Evolutionary conservation across 257 asterid species (phyloP).

Genomic region (Cinchona pubescens): DNA sequence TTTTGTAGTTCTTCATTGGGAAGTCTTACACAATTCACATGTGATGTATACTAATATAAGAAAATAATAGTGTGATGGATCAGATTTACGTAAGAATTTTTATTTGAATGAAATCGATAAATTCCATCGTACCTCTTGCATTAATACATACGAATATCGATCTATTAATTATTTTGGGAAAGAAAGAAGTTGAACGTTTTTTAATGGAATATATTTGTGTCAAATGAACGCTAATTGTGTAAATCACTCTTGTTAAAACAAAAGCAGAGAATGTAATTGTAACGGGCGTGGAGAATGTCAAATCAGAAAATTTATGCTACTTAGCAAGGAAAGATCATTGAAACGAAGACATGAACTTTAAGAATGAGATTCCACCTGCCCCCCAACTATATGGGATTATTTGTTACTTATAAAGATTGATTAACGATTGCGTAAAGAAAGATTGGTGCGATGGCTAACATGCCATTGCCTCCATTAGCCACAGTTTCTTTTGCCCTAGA

Average conservation of each 20-base stretch:
- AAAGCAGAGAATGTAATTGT: conserved; percentile 22
- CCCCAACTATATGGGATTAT: conserved; percentile 20
- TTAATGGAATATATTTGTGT: conserved; percentile 5
- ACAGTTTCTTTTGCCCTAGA: not conserved
- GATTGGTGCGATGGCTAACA: not conserved
- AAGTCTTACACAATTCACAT: no score
- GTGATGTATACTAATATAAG: no score
- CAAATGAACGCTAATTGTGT: conserved; percentile 15
- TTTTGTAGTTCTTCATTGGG: not conserved
- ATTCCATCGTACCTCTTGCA: not conserved
- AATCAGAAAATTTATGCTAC: conserved; percentile 14
- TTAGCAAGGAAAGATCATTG: conserved; percentile 13
- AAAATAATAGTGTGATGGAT: no score
- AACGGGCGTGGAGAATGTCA: conserved; percentile 20
- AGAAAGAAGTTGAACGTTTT: not conserved
- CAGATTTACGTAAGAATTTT: no score
- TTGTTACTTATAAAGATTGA: not conserved
- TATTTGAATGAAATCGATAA: not conserved
- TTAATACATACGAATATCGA: not conserved
- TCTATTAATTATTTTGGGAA: not conserved
- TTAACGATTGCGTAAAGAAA: not conserved
- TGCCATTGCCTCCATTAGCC: not conserved
- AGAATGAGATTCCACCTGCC: conserved; percentile 31
- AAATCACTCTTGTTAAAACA: conserved; percentile 7
- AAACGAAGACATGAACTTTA: conserved; percentile 10